Percentiles rank a stretch among this genome's conserved stretches.
Conservation (phyloP, 1,139 yeast genomes). For the Yamadazyma kanchanaburiensis region DNA sequence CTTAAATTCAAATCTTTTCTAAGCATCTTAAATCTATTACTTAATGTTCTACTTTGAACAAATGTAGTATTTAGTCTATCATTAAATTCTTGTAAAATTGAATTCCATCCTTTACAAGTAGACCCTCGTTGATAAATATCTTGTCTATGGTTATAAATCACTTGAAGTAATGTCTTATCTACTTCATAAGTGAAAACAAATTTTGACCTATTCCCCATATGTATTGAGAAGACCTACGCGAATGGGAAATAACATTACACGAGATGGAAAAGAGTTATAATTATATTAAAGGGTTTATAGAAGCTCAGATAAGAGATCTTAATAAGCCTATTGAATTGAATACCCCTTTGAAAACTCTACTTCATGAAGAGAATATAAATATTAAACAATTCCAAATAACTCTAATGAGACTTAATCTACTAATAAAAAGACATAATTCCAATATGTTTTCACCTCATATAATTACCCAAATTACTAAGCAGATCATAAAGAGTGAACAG, state of each 20-base stretch:
- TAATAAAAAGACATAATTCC: conserved; percentile 27
- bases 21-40: conserved; percentile 23
- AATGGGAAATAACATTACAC: no score
- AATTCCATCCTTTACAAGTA: conserved; percentile 27
- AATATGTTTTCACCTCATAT: conserved; percentile 27
- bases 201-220: conserved; percentile 9
- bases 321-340: conserved; percentile 22
- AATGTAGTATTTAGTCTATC: conserved; percentile 16
- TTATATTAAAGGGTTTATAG: conserved; percentile 31
- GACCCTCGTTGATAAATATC: conserved; percentile 28
- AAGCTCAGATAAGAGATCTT: conserved; percentile 22
- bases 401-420: conserved; percentile 24
- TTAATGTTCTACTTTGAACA: conserved; percentile 27
- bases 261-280: conserved; percentile 13
- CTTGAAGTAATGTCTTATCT: conserved; percentile 20
- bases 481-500: conserved; percentile 31
- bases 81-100: conserved; percentile 23
- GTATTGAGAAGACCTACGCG: neutral
- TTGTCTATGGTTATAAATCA: conserved; percentile 19
- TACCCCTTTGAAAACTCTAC: conserved; percentile 12
- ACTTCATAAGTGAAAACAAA: conserved; percentile 27
- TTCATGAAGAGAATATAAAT: conserved; percentile 15
- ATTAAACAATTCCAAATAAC: conserved; percentile 20
- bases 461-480: conserved; percentile 35
- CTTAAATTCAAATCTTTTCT: conserved; percentile 22